phyloP scores from a whole-genome alignment of 768 basidiomycete genomes.

The Mycena maculata region DNA sequence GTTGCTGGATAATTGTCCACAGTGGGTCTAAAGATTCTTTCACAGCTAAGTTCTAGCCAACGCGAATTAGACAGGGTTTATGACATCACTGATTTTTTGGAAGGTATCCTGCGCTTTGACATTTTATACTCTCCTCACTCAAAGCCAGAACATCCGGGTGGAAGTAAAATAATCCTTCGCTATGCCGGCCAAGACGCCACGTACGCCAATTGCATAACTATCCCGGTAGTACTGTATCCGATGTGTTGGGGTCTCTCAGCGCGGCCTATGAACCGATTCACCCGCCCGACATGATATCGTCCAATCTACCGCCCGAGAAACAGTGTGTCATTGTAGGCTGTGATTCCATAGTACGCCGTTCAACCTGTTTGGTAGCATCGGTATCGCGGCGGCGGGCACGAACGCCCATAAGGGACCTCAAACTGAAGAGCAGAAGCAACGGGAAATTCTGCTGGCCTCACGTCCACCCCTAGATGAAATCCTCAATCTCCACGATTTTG shows the following conservation, averaged over 20 bases:
- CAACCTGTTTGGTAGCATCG: slow-evolving; percentile 49
- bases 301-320: slow-evolving; percentile 72
- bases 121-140: background rate
- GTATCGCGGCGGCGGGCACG: slow-evolving; percentile 63
- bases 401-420: slow-evolving; percentile 54
- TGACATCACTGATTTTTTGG: slow-evolving; percentile 65
- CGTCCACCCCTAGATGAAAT: slow-evolving; percentile 72
- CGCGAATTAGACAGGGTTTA: slow-evolving; percentile 56
- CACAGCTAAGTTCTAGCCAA: slow-evolving; percentile 11
- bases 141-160: slow-evolving; percentile 61
- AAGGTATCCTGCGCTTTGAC: slow-evolving; percentile 44
- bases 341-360: background rate
- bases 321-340: slow-evolving; percentile 51
- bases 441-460: slow-evolving; percentile 55
- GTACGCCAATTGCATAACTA: slow-evolving; percentile 47
- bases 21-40: slow-evolving; percentile 44
- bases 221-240: slow-evolving; percentile 6
- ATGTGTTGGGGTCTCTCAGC: slow-evolving; percentile 36
- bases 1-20: slow-evolving; percentile 75
- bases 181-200: slow-evolving; percentile 79
- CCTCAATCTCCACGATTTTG: slow-evolving; percentile 81
- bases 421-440: slow-evolving; percentile 63
- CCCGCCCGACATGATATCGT: slow-evolving; percentile 68
- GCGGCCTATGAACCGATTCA: slow-evolving; percentile 77
- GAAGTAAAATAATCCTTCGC: slow-evolving; percentile 69